phyloP scores from a whole-genome alignment of 495 filamentous ascomycete genomes.

The Venustampulla echinocandica region DNA sequence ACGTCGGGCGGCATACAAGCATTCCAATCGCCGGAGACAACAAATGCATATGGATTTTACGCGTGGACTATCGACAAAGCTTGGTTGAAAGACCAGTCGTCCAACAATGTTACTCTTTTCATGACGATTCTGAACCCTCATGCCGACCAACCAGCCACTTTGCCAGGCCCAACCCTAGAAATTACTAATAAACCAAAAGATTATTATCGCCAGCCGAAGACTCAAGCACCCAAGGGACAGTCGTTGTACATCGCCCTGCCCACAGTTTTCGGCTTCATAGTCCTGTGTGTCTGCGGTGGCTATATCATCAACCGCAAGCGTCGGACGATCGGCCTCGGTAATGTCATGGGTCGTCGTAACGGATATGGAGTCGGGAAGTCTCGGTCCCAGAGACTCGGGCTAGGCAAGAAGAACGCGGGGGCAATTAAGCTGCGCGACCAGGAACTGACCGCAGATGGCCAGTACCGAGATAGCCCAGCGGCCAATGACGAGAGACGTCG shows the following conservation, averaged over 20 bases:
- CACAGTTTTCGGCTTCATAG: constrained; percentile 13
- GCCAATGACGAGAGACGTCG: neutral
- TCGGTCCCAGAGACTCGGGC: constrained; percentile 9
- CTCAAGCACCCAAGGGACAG: constrained; percentile 10
- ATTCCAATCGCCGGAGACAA: constrained; percentile 8
- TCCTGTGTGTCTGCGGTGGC: constrained; percentile 11
- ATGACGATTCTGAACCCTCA: constrained; percentile 7
- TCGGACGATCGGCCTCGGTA: constrained; percentile 16
- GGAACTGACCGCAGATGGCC: constrained; percentile 5
- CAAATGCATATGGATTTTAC: constrained; percentile 1
- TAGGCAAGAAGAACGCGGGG: constrained; percentile 11
- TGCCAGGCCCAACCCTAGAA: constrained; percentile 9
- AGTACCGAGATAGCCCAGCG: constrained; percentile 13
- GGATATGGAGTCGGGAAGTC: constrained; percentile 17
- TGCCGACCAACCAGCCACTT: constrained; percentile 1
- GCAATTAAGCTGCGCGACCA: constrained; percentile 13
- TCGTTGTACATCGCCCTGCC: constrained; percentile 18
- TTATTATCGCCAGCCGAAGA: constrained; percentile 6
- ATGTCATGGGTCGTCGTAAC: constrained; percentile 17
- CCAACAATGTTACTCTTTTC: constrained; percentile 15
- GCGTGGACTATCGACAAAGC: constrained; percentile 14
- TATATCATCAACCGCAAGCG: constrained; percentile 12
- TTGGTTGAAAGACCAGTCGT: constrained; percentile 8
- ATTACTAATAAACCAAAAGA: constrained; percentile 6
- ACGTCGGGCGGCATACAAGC: constrained; percentile 8